Conservation (phyloP, 1,284 basidiomycete species). For the Cutaneotrichosporon daszewskae region DNA sequence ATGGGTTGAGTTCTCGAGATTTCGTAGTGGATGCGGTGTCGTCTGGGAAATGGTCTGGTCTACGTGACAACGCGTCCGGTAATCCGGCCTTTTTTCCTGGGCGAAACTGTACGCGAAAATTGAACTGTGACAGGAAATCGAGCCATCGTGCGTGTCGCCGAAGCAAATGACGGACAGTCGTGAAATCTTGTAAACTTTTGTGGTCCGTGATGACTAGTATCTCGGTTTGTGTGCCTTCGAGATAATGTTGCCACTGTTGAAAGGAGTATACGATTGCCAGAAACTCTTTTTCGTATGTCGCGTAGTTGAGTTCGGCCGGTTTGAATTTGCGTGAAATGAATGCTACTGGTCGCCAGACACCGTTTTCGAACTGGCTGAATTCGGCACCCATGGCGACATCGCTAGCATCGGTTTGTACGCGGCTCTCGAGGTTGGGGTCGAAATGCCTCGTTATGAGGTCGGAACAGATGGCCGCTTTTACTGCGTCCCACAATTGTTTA, state of each 20-base stretch:
- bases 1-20: background rate
- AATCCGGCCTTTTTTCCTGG: constrained; percentile 43
- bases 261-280: constrained; percentile 49
- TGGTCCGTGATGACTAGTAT: constrained; percentile 49
- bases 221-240: constrained; percentile 29
- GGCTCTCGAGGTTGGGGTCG: background rate
- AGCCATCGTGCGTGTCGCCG: constrained; percentile 50
- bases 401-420: constrained; percentile 9
- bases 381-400: constrained; percentile 8
- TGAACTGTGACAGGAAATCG: constrained; percentile 40
- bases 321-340: constrained; percentile 41
- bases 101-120: constrained; percentile 47
- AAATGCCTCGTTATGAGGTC: constrained; percentile 2
- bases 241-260: constrained; percentile 48
- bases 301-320: constrained; percentile 49
- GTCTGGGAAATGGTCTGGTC: constrained; percentile 32
- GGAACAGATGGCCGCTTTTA: background rate
- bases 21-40: background rate
- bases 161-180: constrained; percentile 43
- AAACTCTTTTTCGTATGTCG: constrained; percentile 53
- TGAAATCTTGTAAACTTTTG: constrained; percentile 50
- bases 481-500: background rate
- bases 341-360: constrained; percentile 40
- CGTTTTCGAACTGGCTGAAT: constrained; percentile 16
- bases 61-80: constrained; percentile 49